Evolutionary conservation across 2,329 filamentous ascomycete species (phyloP), one percentile per base, ranked within the genome.

Genomic region (Ophiostoma triangulosporum): DNA sequence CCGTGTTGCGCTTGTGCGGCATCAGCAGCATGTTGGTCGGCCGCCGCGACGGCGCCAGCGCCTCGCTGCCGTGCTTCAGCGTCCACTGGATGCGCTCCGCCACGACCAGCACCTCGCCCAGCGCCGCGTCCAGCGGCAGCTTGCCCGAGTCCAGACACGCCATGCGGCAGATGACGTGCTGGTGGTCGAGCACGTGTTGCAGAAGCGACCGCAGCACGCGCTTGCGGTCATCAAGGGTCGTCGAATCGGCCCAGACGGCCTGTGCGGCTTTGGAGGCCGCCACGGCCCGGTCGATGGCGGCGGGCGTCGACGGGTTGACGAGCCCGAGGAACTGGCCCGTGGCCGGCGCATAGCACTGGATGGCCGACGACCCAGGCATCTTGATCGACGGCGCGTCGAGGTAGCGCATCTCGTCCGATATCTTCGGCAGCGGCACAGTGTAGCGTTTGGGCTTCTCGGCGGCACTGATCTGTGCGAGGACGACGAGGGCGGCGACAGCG

Each of bases 51-150:
- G 88, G 80, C 33, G 69, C 69, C 59, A 98, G 70, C 0, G 89
- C 86, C 62, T 79, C 80, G 68, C 96, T 90, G 61, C 93, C 93
- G 68, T 98, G 88, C 59, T 82, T 74, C 58, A 97, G 83, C 3
- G 89, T 95, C 93, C 93, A 98, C 64, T 86, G 83, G 56, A 98
- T 76, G 73, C 95, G 96, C 73, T 97, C 93, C 0, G 79, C 83
- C 6, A 93, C 96, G 40, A 96, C 89, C 53, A 98, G 75, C 58
- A 97, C 90, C 74, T 98, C 93, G 51, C 93, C 93, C 54, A 98
- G 82, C 60, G 86, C 83, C 1, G 91, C 93, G 69, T 98, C 93
- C 36, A 97, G 82, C 73, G 91, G 86, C 2, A 94, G 96, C 75
- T 98, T 98, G 58, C 93, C 93, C 40, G 88, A 94, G 69, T 98